Evolutionary conservation across 495 filamentous ascomycete genomes (phyloP), one percentile per base, ranked within the genome.

Genomic region (Amorphotheca resinae): DNA sequence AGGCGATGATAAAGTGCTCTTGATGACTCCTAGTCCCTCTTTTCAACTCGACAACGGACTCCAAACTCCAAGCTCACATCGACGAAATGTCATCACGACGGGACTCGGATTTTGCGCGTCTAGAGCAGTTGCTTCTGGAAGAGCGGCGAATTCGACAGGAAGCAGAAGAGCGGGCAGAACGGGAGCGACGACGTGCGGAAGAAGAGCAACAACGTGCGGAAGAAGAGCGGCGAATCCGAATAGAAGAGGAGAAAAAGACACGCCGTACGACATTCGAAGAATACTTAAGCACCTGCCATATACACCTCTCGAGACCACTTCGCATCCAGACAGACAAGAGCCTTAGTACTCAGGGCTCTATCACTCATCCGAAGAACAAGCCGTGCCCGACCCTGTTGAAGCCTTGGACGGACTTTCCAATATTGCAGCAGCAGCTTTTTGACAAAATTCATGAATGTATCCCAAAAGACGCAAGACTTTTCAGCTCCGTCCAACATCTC

Each of bases 191-290:
- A n/a, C n/a, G n/a, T n/a, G n/a, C n/a, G n/a, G n/a, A n/a, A n/a
- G n/a, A 22, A 37, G 44, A 45, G 22, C 43, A 18, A 38, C 6
- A 25, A 23, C 32, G 40, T 41, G 45, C 52, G 38, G 44, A 52
- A 30, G 38, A 47, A 20, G 33, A 40, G 42, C 42, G 38, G 44
- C 43, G 41, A 41, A 42, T 31, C n/a, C n/a, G n/a, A n/a, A n/a
- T n/a, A n/a, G n/a, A n/a, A n/a, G n/a, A n/a, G n/a, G 41, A 33
- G 44, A 45, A 40, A 34, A 59, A 50, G 47, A 39, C 49, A 48
- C 53, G 45, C 46, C 34, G 31, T 28, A 65, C 62, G 26, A 58
- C 61, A 40, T 61, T 63, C 42, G 42, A 20, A 46, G 65, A 64
- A 42, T 55, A 64, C 47, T 48, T 67, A 30, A 46, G 36, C 34